Conservation (phyloP, 768 basidiomycete species). For the Obba rivulosa region DNA sequence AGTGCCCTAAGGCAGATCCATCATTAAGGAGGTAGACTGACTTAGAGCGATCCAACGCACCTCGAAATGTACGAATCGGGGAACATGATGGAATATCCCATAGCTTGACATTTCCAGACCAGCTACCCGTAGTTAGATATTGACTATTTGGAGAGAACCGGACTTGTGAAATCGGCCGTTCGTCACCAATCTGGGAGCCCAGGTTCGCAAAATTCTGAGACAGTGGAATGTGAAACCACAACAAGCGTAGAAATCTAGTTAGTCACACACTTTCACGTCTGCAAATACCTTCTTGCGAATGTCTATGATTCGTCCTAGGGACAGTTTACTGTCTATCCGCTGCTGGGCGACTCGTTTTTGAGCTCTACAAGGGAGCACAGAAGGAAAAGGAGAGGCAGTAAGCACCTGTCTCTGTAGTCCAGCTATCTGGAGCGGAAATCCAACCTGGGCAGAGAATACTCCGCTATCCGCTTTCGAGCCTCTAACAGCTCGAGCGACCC, state of each 20-base stretch:
- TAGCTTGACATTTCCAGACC: constrained; percentile 91
- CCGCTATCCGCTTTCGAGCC: constrained; percentile 80
- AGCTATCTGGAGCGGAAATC: constrained; percentile 54
- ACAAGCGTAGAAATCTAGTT: neutral
- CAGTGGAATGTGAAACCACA: neutral
- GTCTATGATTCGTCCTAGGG: constrained; percentile 86
- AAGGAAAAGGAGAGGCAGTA: constrained; percentile 45
- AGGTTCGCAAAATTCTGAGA: constrained; percentile 81
- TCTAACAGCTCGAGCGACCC: constrained; percentile 85
- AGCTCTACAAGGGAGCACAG: constrained; percentile 67
- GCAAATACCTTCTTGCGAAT: constrained; percentile 86
- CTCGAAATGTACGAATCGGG: constrained; percentile 67
- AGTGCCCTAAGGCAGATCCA: constrained; percentile 53
- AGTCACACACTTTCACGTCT: constrained; percentile 72
- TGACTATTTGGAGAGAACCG: constrained; percentile 92
- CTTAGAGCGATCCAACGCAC: constrained; percentile 31
- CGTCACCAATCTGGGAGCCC: constrained; percentile 97
- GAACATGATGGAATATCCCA: constrained; percentile 96
- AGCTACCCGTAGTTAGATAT: constrained; percentile 87
- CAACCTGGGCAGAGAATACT: constrained; percentile 94
- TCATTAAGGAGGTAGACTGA: neutral
- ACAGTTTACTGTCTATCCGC: constrained; percentile 82
- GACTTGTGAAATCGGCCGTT: constrained; percentile 88
- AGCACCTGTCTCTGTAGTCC: constrained; percentile 63
- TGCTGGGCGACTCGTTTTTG: constrained; percentile 91